Percentiles rank a stretch among this genome's conserved stretches.
Conservation (phyloP, 441 rosid species). For the Pelargonium myrrhifolium region DNA sequence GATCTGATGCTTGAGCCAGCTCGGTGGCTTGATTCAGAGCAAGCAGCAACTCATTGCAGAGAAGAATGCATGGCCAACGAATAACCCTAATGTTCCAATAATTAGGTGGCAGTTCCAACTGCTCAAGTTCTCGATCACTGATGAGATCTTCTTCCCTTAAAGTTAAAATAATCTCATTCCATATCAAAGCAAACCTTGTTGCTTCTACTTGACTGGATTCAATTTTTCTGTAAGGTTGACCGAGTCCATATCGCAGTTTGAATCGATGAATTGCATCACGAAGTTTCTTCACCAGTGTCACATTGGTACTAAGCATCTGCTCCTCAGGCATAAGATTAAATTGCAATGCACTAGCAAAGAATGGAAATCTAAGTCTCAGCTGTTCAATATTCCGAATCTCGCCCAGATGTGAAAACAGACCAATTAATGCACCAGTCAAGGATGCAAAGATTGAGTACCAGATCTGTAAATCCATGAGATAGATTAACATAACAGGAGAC, state of each 20-base stretch:
- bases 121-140: conserved; percentile 20
- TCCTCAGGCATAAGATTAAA: conserved; percentile 13
- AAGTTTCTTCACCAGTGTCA: conserved; percentile 8
- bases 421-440: conserved; percentile 16
- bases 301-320: background rate
- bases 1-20: conserved; percentile 10
- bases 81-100: conserved; percentile 17
- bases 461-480: background rate
- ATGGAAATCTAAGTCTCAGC: conserved; percentile 22
- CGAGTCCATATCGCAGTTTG: conserved; percentile 13
- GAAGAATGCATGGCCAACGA: conserved; percentile 22
- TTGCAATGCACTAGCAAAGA: conserved; percentile 20
- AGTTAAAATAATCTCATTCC: conserved; percentile 15
- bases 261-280: conserved; percentile 12
- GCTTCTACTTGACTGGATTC: conserved; percentile 21
- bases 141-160: conserved; percentile 18
- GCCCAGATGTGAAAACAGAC: conserved; percentile 20
- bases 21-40: conserved; percentile 19
- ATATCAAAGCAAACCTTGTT: conserved; percentile 18
- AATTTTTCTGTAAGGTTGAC: conserved; percentile 17
- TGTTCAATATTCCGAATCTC: conserved; percentile 20
- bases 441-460: conserved; percentile 21
- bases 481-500: background rate
- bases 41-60: conserved; percentile 22
- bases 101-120: conserved; percentile 17